Evolutionary conservation across 1,284 basidiomycete genomes (phyloP).

Genomic region (Cutaneotrichosporon mucoides): DNA sequence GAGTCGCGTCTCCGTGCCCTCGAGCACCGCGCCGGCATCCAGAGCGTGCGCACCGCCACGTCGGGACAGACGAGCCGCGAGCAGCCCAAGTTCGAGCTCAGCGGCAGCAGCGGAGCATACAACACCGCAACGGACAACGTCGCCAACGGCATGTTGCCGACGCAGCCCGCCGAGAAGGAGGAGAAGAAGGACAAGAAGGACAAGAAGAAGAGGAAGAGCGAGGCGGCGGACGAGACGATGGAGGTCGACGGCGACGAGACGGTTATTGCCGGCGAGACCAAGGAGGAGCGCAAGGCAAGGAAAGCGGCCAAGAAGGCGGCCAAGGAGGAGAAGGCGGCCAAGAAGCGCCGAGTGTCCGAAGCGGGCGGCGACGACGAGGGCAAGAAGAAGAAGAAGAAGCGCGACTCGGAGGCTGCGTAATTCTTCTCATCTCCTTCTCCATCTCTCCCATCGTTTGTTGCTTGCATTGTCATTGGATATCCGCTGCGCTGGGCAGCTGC

Average conservation of each 20-base stretch:
- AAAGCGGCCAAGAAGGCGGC: constrained; percentile 53
- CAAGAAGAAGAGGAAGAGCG: constrained; percentile 65
- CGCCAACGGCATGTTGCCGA: constrained; percentile 59
- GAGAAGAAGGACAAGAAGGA: constrained; percentile 69
- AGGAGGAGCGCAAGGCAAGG: constrained; percentile 58
- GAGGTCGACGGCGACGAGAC: constrained; percentile 49
- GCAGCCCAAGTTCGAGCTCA: constrained; percentile 69
- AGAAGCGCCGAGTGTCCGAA: constrained; percentile 48
- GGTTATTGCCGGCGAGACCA: constrained; percentile 50
- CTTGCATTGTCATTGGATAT: constrained; percentile 15
- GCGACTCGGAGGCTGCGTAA: constrained; percentile 35
- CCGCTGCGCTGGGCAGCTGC: constrained; percentile 8
- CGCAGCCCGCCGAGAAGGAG: constrained; percentile 66
- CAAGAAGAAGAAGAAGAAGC: constrained; percentile 68
- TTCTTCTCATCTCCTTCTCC: neutral
- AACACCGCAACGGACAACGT: constrained; percentile 75
- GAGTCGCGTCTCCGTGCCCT: constrained; percentile 88
- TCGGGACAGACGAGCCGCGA: constrained; percentile 58
- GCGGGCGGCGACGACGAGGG: constrained; percentile 45
- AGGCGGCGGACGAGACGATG: constrained; percentile 49
- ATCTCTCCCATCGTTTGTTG: neutral
- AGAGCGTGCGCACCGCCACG: constrained; percentile 60
- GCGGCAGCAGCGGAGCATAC: constrained; percentile 63
- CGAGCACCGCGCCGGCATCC: constrained; percentile 73
- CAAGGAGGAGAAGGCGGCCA: constrained; percentile 10